These are phyloP conservation scores for Echinosophora koreensis DNA, from an alignment of 306 rosid genomes.

Conservation along the genomic window DNA sequence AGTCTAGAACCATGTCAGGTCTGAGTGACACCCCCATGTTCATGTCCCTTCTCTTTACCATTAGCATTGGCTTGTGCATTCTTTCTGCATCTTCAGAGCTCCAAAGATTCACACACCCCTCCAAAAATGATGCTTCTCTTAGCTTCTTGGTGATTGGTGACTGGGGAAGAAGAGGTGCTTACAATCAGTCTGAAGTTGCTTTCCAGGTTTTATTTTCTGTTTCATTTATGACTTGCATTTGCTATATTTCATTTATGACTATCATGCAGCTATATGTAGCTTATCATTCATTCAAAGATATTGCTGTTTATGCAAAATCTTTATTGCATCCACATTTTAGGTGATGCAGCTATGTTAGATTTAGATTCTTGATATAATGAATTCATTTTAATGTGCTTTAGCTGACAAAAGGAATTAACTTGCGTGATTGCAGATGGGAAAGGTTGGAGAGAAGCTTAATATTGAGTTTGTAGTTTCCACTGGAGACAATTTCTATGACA, in stretches of 20 bases:
- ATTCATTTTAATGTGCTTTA: neutral
- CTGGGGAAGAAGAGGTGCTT: constrained; percentile 69
- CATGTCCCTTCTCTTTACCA: constrained; percentile 29
- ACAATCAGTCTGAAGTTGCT: constrained; percentile 62
- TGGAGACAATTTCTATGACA: constrained; percentile 68
- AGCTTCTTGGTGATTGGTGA: constrained; percentile 67
- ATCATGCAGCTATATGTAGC: constrained; percentile 11
- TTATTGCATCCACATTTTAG: neutral
- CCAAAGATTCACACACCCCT: constrained; percentile 48
- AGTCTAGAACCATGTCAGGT: constrained; percentile 28
- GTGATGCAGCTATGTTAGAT: neutral
- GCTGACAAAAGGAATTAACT: neutral
- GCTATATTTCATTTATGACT: neutral
- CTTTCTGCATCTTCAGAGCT: constrained; percentile 53
- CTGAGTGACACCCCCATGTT: constrained; percentile 10
- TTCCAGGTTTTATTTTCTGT: constrained; percentile 49
- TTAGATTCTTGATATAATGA: neutral
- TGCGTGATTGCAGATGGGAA: constrained; percentile 58
- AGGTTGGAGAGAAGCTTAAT: constrained; percentile 59
- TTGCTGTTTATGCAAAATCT: neutral
- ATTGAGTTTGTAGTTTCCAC: constrained; percentile 65
- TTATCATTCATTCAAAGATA: neutral
- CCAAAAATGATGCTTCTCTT: constrained; percentile 57
- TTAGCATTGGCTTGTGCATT: constrained; percentile 43
- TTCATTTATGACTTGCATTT: neutral